Conservation (phyloP, 2,329 filamentous ascomycete species). For the Microcera coccophila region DNA sequence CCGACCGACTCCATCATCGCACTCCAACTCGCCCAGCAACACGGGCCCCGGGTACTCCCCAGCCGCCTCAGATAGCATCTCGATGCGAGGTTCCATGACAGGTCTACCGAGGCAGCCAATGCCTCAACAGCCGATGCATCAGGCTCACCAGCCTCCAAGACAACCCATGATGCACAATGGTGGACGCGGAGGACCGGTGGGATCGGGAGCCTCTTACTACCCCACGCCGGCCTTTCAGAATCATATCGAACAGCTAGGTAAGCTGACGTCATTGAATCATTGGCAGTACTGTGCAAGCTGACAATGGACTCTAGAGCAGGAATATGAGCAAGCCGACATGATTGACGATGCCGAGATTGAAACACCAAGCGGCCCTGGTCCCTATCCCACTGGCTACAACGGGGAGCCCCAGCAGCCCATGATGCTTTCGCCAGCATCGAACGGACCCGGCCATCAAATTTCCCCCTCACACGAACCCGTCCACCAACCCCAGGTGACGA, state of each 20-base stretch:
- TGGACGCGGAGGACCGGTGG: constrained; percentile 36
- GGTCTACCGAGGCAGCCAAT: constrained; percentile 32
- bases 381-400: constrained; percentile 59
- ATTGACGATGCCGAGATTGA: constrained; percentile 78
- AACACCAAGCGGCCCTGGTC: constrained; percentile 55
- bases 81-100: constrained; percentile 40
- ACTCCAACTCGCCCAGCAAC: constrained; percentile 56
- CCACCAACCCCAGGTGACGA: constrained; percentile 31
- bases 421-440: constrained; percentile 40
- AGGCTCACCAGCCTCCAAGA: constrained; percentile 21
- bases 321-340: constrained; percentile 90
- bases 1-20: constrained; percentile 78
- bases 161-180: constrained; percentile 37
- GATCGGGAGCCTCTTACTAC: constrained; percentile 60
- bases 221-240: constrained; percentile 80
- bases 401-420: constrained; percentile 40
- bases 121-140: constrained; percentile 24
- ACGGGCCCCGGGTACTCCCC: constrained; percentile 43
- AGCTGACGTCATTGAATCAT: constrained; percentile 50
- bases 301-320: constrained; percentile 76
- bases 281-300: neutral
- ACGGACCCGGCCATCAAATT: constrained; percentile 36
- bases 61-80: constrained; percentile 45
- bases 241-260: constrained; percentile 94
- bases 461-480: constrained; percentile 35